Evolutionary conservation across 352 stramenopile species (phyloP).

Genomic region (Phytophthora sojae): DNA sequence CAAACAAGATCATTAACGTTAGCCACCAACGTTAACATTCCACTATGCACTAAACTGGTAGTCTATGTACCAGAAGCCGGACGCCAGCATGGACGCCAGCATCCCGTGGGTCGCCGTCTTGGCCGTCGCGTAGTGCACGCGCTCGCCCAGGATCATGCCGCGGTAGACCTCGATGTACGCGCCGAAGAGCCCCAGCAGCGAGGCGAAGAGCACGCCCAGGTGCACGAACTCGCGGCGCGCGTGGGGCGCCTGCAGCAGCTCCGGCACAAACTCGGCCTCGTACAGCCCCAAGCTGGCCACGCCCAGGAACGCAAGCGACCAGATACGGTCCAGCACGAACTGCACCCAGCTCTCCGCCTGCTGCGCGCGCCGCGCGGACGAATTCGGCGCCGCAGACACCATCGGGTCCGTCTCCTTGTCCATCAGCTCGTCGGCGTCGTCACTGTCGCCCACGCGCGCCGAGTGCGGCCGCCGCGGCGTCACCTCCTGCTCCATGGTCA

Average conservation of each 20-base stretch:
- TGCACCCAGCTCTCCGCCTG: conserved; percentile 42
- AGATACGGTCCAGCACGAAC: conserved; percentile 63
- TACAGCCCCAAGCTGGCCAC: conserved; percentile 63
- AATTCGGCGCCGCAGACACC: conserved; percentile 25
- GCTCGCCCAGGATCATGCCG: conserved; percentile 60
- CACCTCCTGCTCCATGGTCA: conserved; percentile 64
- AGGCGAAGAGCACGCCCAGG: conserved; percentile 57
- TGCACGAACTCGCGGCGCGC: conserved; percentile 64
- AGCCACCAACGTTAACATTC: too few relatives aligned
- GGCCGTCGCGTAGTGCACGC: conserved; percentile 66
- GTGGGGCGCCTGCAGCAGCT: conserved; percentile 60
- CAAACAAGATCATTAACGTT: not conserved
- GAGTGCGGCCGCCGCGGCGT: conserved; percentile 49
- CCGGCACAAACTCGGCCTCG: conserved; percentile 65
- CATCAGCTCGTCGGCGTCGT: conserved; percentile 7
- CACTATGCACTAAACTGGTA: not conserved
- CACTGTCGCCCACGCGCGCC: conserved; percentile 11
- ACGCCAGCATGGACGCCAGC: conserved; percentile 63
- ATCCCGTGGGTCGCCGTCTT: conserved; percentile 77
- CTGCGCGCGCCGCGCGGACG: conserved; percentile 19
- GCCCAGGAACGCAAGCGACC: conserved; percentile 61
- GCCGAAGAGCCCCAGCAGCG: conserved; percentile 64
- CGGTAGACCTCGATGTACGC: conserved; percentile 83
- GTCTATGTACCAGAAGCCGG: conserved; percentile 55
- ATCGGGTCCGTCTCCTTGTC: conserved; percentile 51